These are phyloP conservation scores for Exophiala calicioides DNA, from an alignment of 2,329 filamentous ascomycete species.

Conservation along the genomic window DNA sequence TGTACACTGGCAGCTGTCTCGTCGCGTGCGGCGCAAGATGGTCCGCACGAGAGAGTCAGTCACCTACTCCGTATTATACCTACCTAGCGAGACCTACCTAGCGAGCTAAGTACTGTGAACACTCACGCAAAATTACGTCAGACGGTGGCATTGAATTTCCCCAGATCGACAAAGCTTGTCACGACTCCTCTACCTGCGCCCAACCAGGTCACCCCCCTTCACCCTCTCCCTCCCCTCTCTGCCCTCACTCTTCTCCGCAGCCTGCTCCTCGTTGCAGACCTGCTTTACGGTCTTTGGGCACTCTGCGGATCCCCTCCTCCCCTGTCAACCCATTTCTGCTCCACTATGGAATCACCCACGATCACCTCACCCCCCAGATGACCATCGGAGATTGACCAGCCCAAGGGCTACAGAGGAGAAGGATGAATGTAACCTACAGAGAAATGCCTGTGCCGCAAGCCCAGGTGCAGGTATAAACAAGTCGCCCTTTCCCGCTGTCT, in stretches of 20 bases:
- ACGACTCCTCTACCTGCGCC: no score
- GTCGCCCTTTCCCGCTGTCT: background rate
- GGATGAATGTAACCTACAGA: slow-evolving; percentile 7
- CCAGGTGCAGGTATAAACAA: slow-evolving; percentile 1
- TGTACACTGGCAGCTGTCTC: no score
- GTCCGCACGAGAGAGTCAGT: slow-evolving; percentile 2
- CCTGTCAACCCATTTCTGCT: background rate
- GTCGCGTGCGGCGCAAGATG: background rate
- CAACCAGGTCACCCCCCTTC: no score
- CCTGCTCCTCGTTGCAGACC: background rate
- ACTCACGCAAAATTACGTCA: no score
- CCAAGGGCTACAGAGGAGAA: background rate
- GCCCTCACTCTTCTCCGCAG: background rate
- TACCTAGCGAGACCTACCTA: no score
- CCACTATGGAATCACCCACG: slow-evolving; percentile 6
- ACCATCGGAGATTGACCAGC: no score
- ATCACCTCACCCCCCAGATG: slow-evolving; percentile 1
- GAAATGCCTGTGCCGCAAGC: background rate
- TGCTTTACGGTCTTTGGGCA: no score
- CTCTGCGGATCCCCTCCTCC: background rate
- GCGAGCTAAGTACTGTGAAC: no score
- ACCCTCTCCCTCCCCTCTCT: background rate
- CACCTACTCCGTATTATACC: no score
- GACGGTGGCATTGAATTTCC: background rate
- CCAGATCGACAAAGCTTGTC: no score